phyloP scores from a whole-genome alignment of 192 early-diverging fungal genomes.

The Cetraspora pellucida region DNA sequence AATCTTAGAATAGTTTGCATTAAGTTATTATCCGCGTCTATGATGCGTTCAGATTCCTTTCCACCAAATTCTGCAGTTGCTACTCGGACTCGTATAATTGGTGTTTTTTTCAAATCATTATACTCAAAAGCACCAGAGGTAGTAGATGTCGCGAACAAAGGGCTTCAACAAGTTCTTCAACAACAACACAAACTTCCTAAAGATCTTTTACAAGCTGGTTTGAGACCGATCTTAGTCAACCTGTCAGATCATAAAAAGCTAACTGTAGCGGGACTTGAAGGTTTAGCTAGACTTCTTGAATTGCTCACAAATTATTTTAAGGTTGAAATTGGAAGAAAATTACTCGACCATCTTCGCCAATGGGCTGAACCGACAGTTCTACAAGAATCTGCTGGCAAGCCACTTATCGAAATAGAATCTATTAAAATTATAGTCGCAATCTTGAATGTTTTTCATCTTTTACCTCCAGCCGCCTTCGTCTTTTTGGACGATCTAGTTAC shows the following conservation, averaged over 20 bases:
- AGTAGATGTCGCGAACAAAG: constrained; percentile 91
- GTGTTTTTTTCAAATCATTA: constrained; percentile 98
- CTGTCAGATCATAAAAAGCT: constrained; percentile 93
- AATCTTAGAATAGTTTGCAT: constrained; percentile 96
- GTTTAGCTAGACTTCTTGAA: constrained; percentile 89
- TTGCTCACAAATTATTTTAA: constrained; percentile 98
- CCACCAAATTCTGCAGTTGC: constrained; percentile 64
- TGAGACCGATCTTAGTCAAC: constrained; percentile 94
- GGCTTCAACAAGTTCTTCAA: constrained; percentile 76
- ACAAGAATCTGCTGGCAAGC: constrained; percentile 76
- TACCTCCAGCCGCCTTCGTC: constrained; percentile 88
- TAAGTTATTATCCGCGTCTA: constrained; percentile 90
- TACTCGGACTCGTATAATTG: constrained; percentile 87
- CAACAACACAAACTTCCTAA: constrained; percentile 90
- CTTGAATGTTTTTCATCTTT: constrained; percentile 87
- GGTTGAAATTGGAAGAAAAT: constrained; percentile 96
- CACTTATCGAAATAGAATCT: constrained; percentile 88
- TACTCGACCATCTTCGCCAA: constrained; percentile 91
- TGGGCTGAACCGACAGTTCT: constrained; percentile 90
- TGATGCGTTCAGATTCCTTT: constrained; percentile 85
- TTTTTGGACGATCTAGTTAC: constrained; percentile 92
- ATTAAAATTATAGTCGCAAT: constrained; percentile 96
- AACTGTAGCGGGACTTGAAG: constrained; percentile 91
- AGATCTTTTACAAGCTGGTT: constrained; percentile 92
- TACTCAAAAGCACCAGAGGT: constrained; percentile 94